Conservation (phyloP, 306 rosid species). For the Fragaria iinumae region DNA sequence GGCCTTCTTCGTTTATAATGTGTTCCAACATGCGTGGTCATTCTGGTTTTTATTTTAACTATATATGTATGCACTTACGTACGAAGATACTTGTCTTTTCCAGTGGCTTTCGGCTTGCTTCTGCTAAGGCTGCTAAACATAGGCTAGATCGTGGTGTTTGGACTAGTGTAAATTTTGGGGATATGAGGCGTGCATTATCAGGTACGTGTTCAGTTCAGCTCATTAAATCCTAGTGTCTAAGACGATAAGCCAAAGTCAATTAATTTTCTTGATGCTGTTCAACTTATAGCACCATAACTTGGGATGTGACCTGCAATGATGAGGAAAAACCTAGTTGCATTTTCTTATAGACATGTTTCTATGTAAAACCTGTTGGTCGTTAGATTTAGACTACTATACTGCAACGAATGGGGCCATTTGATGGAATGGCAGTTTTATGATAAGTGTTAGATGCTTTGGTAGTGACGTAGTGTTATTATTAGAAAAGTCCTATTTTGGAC, state of each 20-base stretch:
- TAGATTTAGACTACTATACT: not conserved
- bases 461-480: not conserved
- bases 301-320: not conserved
- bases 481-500: not conserved
- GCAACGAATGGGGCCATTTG: not conserved
- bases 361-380: not conserved
- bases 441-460: not conserved
- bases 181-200: conserved; percentile 89
- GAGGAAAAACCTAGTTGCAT: not conserved
- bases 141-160: conserved; percentile 88
- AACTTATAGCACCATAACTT: not conserved
- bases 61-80: not conserved
- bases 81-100: conserved; percentile 18
- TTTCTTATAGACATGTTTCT: not conserved
- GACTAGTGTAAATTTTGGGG: conserved; percentile 87
- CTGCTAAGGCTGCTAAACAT: conserved; percentile 93
- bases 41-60: not conserved
- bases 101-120: conserved; percentile 85
- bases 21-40: not conserved
- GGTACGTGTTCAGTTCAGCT: conserved; percentile 37
- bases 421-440: not conserved
- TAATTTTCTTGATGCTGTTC: not conserved
- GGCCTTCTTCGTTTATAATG: too few species aligned
- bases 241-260: conserved; percentile 7
- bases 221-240: not conserved